Base-by-base conservation (phyloP, 345 rosid genomes). In the Camelina sativa region DNA sequence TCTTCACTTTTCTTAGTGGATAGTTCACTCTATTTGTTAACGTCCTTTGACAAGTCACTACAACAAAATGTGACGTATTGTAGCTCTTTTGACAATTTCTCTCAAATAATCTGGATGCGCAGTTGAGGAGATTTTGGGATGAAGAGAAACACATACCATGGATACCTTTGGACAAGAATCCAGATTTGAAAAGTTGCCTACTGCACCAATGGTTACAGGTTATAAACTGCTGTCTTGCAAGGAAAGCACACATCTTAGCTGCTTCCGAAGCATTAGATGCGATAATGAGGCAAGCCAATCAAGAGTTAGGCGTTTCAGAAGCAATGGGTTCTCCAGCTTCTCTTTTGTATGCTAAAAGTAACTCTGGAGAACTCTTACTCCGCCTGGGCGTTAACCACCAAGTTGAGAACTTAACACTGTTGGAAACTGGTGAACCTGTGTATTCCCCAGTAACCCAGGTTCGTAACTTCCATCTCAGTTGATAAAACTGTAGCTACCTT, bases 341-440 rank as follows among this genome's bases (percentile, higher is more conserved):
- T 82, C 77, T 81, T 55, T 79, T 85, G 55, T 91, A 85, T 80
- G 91, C 91, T 23, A 86, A 78, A 86, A 62, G 80, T 76, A 85
- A 76, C 76, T 79, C 77, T 6, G 91, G 97, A 57, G 97, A 95
- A 76, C 83, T 81, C 69, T 88, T 87, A 77, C 88, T 90, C 46
- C 91, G 99, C 65, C 78, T 90, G 23, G 97, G 99, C 41, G 83
- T 83, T 68, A 59, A 84, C 73, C 80, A 52, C 54, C 85, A 62
- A 51, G 80, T 88, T 69, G 81, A 82, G 54, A 84, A 83, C 82
- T 79, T 95, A 73, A 84, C 80, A 72, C 86, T 95, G 96, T 83
- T 95, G 86, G 97, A 92, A 82, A 95, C 92, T 54, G 92, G 91
- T 38, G 99, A 95, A 83, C 96, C 89, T 65, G 82, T 95, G 71